A percentile compares a stretch with the other conserved stretches of the same genome.
These are phyloP conservation scores for Trematosphaeria pertusa DNA, from an alignment of 2,329 filamentous ascomycete species.

Conservation along the genomic window DNA sequence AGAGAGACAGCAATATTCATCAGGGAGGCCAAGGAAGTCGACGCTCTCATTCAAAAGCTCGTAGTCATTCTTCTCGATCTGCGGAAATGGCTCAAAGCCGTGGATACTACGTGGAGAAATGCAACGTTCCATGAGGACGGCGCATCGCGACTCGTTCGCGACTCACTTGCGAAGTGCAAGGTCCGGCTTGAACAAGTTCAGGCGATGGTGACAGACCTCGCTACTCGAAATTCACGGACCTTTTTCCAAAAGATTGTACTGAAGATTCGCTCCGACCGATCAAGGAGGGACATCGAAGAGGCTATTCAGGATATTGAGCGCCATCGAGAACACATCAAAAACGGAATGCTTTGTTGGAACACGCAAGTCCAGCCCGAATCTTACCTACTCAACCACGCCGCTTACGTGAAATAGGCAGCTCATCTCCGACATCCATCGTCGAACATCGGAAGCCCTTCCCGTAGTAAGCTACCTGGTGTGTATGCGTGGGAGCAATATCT, in stretches of 20 bases:
- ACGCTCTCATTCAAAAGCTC: conserved; percentile 8
- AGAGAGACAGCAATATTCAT: conserved; percentile 18
- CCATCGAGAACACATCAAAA: conserved; percentile 13
- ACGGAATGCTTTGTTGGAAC: conserved; percentile 5
- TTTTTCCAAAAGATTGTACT: conserved; percentile 16
- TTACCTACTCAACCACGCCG: too few species aligned
- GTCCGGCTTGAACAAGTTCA: conserved; percentile 13
- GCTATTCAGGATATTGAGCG: conserved; percentile 17
- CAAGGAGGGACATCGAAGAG: conserved; percentile 17
- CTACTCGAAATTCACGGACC: conserved; percentile 10
- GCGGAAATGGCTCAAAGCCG: conserved; percentile 9
- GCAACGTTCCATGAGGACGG: conserved; percentile 2
- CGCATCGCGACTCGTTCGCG: conserved; percentile 9
- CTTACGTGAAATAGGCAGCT: too few species aligned
- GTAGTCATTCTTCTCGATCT: conserved; percentile 12
- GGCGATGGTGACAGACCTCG: conserved; percentile 10
- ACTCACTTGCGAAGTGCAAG: conserved; percentile 11
- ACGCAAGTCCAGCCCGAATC: too few species aligned
- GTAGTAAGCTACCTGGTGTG: too few species aligned
- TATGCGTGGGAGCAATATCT: too few species aligned
- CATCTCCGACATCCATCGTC: conserved; percentile 12
- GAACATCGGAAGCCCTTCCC: conserved; percentile 10
- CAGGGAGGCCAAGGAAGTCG: conserved; percentile 15
- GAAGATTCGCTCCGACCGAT: conserved; percentile 13
- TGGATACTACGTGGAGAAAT: conserved; percentile 15